Percentiles rank a stretch among this genome's conserved stretches.
Evolutionary conservation across 2,329 filamentous ascomycete species (phyloP).

Genomic region (Fusarium siculi): DNA sequence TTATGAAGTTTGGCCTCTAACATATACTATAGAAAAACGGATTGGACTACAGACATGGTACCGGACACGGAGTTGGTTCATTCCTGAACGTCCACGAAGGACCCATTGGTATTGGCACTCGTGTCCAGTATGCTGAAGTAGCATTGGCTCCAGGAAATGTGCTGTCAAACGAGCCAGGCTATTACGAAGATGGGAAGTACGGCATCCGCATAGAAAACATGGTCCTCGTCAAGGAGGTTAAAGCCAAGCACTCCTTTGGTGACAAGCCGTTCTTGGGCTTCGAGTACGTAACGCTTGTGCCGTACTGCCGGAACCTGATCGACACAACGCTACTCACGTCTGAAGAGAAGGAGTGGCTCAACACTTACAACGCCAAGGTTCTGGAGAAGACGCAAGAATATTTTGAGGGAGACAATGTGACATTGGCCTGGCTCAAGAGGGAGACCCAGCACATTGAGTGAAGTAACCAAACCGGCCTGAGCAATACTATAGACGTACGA

Average conservation of each 20-base stretch:
- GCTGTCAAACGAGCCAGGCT: conserved; percentile 94
- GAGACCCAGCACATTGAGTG: conserved; percentile 76
- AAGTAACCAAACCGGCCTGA: conserved; percentile 39
- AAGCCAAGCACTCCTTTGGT: conserved; percentile 88
- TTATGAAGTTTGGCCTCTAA: conserved; percentile 26
- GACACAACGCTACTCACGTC: conserved; percentile 77
- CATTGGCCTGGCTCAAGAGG: conserved; percentile 82
- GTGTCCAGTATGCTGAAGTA: conserved; percentile 91
- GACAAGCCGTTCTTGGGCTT: conserved; percentile 96
- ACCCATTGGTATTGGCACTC: conserved; percentile 93
- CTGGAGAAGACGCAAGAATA: conserved; percentile 81
- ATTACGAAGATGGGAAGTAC: conserved; percentile 95
- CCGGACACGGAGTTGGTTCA: conserved; percentile 93
- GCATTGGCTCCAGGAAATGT: conserved; percentile 92
- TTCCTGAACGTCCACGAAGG: conserved; percentile 98
- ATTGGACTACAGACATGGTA: conserved; percentile 95
- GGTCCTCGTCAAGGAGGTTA: conserved; percentile 87
- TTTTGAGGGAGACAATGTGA: conserved; percentile 78
- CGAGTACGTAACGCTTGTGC: conserved; percentile 97
- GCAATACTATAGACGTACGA: conserved; percentile 56
- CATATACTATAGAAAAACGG: conserved; percentile 63
- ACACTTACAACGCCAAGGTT: conserved; percentile 84
- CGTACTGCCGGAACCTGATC: conserved; percentile 90
- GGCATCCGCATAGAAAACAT: conserved; percentile 98
- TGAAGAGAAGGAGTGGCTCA: conserved; percentile 85